phyloP scores from a whole-genome alignment of 2,329 filamentous ascomycete species.

The Ramularia endophylla region DNA sequence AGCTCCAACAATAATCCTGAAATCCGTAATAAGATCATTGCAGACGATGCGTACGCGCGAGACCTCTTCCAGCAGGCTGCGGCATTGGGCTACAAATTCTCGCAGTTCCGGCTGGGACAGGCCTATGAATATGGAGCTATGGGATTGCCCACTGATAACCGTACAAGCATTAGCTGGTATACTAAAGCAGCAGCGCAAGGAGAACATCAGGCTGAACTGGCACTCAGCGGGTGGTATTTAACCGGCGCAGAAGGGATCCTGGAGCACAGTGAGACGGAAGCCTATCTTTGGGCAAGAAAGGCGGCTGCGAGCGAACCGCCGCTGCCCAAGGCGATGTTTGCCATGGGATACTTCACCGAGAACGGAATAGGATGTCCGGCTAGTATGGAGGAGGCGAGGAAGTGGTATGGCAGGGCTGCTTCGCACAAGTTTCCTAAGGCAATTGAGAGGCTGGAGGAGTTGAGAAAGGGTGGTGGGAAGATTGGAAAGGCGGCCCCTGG shows the following conservation, averaged over 20 bases:
- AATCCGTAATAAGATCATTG: constrained; percentile 64
- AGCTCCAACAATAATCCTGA: constrained; percentile 51
- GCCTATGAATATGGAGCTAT: constrained; percentile 86
- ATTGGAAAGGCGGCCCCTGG: constrained; percentile 21
- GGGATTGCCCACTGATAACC: constrained; percentile 74
- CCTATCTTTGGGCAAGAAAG: constrained; percentile 94
- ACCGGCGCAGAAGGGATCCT: constrained; percentile 85
- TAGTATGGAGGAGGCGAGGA: constrained; percentile 89
- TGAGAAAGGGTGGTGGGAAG: constrained; percentile 73
- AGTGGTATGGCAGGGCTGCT: constrained; percentile 97
- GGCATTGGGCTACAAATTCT: constrained; percentile 88
- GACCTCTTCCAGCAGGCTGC: constrained; percentile 79
- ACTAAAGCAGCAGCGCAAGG: constrained; percentile 83
- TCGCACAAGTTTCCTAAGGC: constrained; percentile 94
- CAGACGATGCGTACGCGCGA: constrained; percentile 76
- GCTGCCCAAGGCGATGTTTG: constrained; percentile 90
- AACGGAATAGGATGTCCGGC: constrained; percentile 83
- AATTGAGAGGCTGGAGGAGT: constrained; percentile 82
- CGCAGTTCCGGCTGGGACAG: constrained; percentile 81
- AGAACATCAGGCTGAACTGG: constrained; percentile 82
- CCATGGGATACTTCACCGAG: constrained; percentile 97
- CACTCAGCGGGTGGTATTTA: constrained; percentile 60
- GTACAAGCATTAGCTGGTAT: constrained; percentile 90
- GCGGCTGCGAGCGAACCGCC: constrained; percentile 68
- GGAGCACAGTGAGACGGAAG: constrained; percentile 88